Evolutionary conservation across 148 eudicot species (phyloP).

Genomic region (Pouteria glomerata): DNA sequence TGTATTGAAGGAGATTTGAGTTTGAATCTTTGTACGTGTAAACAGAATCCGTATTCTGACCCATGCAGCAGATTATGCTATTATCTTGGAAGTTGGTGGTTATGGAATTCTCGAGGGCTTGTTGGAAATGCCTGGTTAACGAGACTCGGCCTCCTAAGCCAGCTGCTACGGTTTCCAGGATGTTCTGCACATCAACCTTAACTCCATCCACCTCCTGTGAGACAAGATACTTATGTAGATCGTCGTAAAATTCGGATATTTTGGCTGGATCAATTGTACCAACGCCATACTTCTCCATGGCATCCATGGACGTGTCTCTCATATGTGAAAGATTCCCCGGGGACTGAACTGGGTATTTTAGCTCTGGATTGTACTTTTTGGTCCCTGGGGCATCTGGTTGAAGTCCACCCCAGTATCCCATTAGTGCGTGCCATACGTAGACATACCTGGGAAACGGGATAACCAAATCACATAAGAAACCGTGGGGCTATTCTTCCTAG

Average conservation of each 20-base stretch:
- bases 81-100: slow-evolving; percentile 34
- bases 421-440: slow-evolving; percentile 41
- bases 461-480: background rate
- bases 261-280: slow-evolving; percentile 36
- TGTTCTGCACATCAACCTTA: slow-evolving; percentile 41
- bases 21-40: too few species aligned
- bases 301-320: slow-evolving; percentile 28
- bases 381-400: slow-evolving; percentile 23
- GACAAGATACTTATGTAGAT: slow-evolving; percentile 34
- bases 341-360: slow-evolving; percentile 25
- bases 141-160: slow-evolving; percentile 39
- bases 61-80: slow-evolving; percentile 46
- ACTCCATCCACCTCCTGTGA: slow-evolving; percentile 39
- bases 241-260: slow-evolving; percentile 31
- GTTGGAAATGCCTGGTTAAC: slow-evolving; percentile 32
- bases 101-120: slow-evolving; percentile 38
- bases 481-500: background rate
- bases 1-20: too few species aligned
- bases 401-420: slow-evolving; percentile 49
- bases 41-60: slow-evolving; percentile 35
- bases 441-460: slow-evolving; percentile 26
- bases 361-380: slow-evolving; percentile 27
- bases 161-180: slow-evolving; percentile 32
- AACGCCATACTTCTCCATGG: slow-evolving; percentile 33
- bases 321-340: slow-evolving; percentile 29